Conservation (phyloP, 768 basidiomycete genomes). For the Suillus bovinus region DNA sequence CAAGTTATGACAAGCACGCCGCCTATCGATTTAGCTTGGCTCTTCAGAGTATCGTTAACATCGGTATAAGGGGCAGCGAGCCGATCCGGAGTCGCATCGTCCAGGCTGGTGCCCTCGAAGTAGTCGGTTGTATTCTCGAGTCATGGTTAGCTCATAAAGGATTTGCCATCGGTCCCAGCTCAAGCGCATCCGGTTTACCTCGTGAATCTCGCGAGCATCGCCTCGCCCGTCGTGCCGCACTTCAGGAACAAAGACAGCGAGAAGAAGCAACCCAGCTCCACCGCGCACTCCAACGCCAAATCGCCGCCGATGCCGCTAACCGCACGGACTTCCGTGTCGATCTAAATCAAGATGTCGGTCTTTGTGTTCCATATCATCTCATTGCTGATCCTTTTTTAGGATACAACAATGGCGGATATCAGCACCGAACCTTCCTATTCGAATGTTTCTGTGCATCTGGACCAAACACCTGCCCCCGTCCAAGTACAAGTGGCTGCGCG, state of each 20-base stretch:
- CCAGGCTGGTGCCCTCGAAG: conserved; percentile 90
- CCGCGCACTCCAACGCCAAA: conserved; percentile 56
- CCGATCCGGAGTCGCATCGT: conserved; percentile 89
- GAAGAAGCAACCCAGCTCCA: conserved; percentile 61
- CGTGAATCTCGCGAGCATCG: conserved; percentile 77
- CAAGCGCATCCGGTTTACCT: conserved; percentile 72
- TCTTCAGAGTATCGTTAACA: conserved; percentile 96
- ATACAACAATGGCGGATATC: conserved; percentile 34
- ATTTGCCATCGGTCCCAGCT: conserved; percentile 80
- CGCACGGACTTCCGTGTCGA: conserved; percentile 17
- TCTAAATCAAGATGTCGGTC: conserved; percentile 23
- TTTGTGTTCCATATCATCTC: conserved; percentile 3
- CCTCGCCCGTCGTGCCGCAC: conserved; percentile 57
- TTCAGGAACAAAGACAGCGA: conserved; percentile 54
- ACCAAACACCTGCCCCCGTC: conserved; percentile 20
- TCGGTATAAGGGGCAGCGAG: conserved; percentile 94
- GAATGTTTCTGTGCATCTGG: conserved; percentile 26
- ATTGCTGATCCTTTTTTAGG: conserved; percentile 22
- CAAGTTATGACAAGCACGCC: conserved; percentile 75
- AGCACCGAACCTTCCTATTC: conserved; percentile 16
- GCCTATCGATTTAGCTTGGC: conserved; percentile 90
- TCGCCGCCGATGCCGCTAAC: conserved; percentile 35
- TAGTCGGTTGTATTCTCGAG: conserved; percentile 91
- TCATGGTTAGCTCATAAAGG: conserved; percentile 90
- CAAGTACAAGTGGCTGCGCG: conserved; percentile 22